A percentile compares a stretch with the other conserved stretches of the same genome.
Evolutionary conservation across 345 rosid genomes (phyloP).

Genomic region (Cardamine resedifolia): DNA sequence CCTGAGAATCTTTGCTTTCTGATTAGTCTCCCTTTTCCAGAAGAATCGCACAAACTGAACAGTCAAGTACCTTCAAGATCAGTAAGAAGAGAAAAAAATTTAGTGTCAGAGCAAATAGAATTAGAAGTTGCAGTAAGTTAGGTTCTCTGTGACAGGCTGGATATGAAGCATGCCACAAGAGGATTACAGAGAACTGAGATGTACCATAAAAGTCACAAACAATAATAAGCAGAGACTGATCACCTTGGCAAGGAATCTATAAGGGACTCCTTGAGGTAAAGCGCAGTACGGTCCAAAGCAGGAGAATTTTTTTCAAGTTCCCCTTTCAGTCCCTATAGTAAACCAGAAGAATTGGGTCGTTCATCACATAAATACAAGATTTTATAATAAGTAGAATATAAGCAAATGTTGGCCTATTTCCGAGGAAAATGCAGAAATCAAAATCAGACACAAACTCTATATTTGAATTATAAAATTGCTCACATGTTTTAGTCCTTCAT

Average conservation of each 20-base stretch:
- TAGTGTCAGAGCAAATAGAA: background rate
- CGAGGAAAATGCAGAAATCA: background rate
- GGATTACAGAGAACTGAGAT: slow-evolving; percentile 2
- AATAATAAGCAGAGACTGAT: slow-evolving; percentile 9
- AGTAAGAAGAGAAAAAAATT: slow-evolving; percentile 15
- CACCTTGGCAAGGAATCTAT: slow-evolving; percentile 87
- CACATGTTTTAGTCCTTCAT: slow-evolving; percentile 92
- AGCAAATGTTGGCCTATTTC: background rate
- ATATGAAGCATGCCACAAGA: slow-evolving; percentile 6
- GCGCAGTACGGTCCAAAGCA: slow-evolving; percentile 76
- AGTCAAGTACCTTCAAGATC: slow-evolving; percentile 77
- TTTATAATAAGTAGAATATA: background rate
- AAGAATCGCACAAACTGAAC: slow-evolving; percentile 98
- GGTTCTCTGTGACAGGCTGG: background rate
- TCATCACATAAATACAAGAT: slow-evolving; percentile 1
- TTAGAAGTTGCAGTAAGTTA: background rate
- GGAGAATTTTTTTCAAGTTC: slow-evolving; percentile 96
- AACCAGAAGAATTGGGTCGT: background rate
- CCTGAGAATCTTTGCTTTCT: slow-evolving; percentile 96
- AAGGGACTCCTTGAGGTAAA: slow-evolving; percentile 79
- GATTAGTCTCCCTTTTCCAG: slow-evolving; percentile 99
- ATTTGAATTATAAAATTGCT: slow-evolving; percentile 32
- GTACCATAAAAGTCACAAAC: background rate
- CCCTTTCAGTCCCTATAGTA: slow-evolving; percentile 77
- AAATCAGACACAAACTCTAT: slow-evolving; percentile 14